Conservation (phyloP, 2,329 filamentous ascomycete genomes). For the Fusarium sp. region DNA sequence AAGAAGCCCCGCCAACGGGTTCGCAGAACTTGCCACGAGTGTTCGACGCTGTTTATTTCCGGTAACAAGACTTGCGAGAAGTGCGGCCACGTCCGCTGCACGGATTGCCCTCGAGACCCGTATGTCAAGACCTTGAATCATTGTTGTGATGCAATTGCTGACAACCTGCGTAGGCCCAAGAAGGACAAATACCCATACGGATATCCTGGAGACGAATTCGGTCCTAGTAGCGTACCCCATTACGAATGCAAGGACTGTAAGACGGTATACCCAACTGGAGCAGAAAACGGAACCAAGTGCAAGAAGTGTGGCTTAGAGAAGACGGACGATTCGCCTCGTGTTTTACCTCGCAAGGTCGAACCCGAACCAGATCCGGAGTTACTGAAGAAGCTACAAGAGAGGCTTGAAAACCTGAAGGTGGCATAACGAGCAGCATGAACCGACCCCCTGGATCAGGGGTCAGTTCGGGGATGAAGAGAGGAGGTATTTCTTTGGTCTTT, state of each 20-base stretch:
- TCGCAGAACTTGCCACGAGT: constrained; percentile 81
- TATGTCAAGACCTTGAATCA: constrained; percentile 60
- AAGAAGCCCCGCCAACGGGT: constrained; percentile 80
- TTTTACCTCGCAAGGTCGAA: constrained; percentile 70
- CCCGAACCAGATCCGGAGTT: constrained; percentile 72
- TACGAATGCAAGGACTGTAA: constrained; percentile 74
- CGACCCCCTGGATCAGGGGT: constrained; percentile 1
- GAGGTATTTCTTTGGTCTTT: constrained; percentile 37
- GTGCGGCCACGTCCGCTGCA: constrained; percentile 82
- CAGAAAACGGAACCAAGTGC: constrained; percentile 67
- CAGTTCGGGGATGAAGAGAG: constrained; percentile 35
- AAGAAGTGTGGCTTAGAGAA: constrained; percentile 70
- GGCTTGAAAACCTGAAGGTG: constrained; percentile 60
- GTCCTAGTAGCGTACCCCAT: constrained; percentile 62
- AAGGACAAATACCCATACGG: constrained; percentile 76
- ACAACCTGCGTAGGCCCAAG: constrained; percentile 63
- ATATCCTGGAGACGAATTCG: constrained; percentile 75
- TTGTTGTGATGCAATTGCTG: constrained; percentile 21
- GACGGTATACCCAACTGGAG: constrained; percentile 64
- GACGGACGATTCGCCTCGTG: constrained; percentile 69
- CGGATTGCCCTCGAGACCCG: constrained; percentile 83
- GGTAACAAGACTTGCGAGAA: constrained; percentile 72
- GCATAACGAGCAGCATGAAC: constrained; percentile 33
- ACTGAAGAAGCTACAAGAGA: constrained; percentile 67
- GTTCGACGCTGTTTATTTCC: constrained; percentile 70